Conservation (phyloP, 192 early-diverging fungal genomes). For the Coemansia sp. region DNA sequence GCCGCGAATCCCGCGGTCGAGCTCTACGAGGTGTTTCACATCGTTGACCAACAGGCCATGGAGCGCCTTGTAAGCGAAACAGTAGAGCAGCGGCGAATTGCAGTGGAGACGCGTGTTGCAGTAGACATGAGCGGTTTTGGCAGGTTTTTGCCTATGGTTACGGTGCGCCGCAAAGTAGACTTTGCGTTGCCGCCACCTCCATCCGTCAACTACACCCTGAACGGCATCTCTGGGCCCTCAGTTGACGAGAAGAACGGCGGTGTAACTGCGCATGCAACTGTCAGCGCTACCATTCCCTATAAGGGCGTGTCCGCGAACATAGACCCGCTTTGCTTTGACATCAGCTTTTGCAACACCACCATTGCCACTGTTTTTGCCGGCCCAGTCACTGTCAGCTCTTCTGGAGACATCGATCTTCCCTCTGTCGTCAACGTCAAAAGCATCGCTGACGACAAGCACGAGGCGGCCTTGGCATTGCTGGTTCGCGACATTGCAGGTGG, state of each 20-base stretch:
- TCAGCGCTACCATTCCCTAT: constrained; percentile 10
- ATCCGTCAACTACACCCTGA: constrained; percentile 13
- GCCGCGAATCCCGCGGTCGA: constrained; percentile 7
- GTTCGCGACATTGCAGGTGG: constrained; percentile 7
- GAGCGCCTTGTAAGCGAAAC: constrained; percentile 21
- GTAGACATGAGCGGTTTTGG: constrained; percentile 39
- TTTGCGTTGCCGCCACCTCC: constrained; percentile 17
- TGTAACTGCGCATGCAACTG: constrained; percentile 16
- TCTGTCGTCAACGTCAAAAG: constrained; percentile 12
- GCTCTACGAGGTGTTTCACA: constrained; percentile 30
- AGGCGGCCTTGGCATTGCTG: constrained; percentile 28
- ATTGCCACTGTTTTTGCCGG: constrained; percentile 26
- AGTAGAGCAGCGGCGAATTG: constrained; percentile 15
- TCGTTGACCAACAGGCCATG: constrained; percentile 29
- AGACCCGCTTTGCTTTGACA: constrained; percentile 18
- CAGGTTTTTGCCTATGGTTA: constrained; percentile 20
- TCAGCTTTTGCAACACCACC: constrained; percentile 14
- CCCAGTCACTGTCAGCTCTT: constrained; percentile 6
- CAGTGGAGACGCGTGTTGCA: constrained; percentile 9
- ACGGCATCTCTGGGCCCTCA: constrained; percentile 20
- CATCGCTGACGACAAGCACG: constrained; percentile 18
- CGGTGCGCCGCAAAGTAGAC: constrained; percentile 15
- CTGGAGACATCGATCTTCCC: constrained; percentile 9
- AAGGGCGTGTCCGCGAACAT: constrained; percentile 24
- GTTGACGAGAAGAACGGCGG: constrained; percentile 12